Evolutionary conservation across 1,139 yeast genomes (phyloP), one percentile per base, ranked within the genome.

Genomic region (Candida sanyaensis): DNA sequence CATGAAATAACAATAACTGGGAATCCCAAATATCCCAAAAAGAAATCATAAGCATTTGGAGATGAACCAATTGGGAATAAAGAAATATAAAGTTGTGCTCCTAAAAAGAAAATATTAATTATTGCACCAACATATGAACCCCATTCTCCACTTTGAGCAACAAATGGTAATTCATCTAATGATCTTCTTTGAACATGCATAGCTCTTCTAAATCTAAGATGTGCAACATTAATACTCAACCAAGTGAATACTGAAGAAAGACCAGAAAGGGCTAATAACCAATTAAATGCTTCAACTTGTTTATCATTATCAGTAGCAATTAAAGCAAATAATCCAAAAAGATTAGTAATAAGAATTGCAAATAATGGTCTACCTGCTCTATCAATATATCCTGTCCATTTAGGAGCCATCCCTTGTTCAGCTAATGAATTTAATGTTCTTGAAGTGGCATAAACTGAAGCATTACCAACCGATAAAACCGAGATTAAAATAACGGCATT

Each of bases 381-480:
- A 55, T 74, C 79, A 36, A 75, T 68, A 46, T 73, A 73, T 13
- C 68, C 66, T 40, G 68, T 65, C 50, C 67, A 59, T 49, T 60
- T 57, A 2, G 78, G 78, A 2, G 78, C 78, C 64, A 71, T 64
- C 3, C 77, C 77, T 56, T 71, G 77, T 53, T 71, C 73, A 5
- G 77, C 66, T 49, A 74, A 61, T 2, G 77, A 69, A 39, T 71
- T 63, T 38, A 71, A 63, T 8, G 78, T 71, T 56, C 80, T 63
- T 4, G 78, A 72, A 36, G 73, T 69, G 1, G 77, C 79, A 54
- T 72, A 75, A 2, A 75, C 78, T 11, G 77, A 71, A 0, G 78
- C 69, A 48, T 73, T 71, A 11, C 77, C 79, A 31, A 74, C 76
- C 6, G 78, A 70, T 43, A 74, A 64, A 34, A 74, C 71, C 1